Conservation (phyloP, 352 stramenopile species). For the Phytophthora citrophthora region DNA sequence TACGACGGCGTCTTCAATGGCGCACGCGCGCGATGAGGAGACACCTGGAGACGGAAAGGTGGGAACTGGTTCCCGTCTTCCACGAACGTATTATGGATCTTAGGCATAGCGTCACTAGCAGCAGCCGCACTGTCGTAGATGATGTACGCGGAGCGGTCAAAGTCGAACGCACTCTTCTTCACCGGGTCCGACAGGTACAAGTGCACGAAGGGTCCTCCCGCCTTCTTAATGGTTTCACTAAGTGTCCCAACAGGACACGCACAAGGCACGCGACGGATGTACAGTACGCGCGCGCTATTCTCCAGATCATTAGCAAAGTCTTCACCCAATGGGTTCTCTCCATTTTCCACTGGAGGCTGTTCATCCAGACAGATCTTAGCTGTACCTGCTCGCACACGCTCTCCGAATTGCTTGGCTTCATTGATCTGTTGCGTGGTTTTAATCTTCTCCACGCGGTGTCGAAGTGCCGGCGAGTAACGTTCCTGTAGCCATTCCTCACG, state of each 20-base stretch:
- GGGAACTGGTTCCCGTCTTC: slow-evolving; percentile 78
- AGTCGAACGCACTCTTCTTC: slow-evolving; percentile 89
- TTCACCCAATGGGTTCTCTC: slow-evolving; percentile 33
- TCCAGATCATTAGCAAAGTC: slow-evolving; percentile 85
- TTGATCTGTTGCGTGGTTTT: slow-evolving; percentile 74
- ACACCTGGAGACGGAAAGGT: slow-evolving; percentile 84
- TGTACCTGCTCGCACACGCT: slow-evolving; percentile 59
- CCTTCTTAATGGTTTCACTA: slow-evolving; percentile 85
- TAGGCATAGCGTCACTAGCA: slow-evolving; percentile 74
- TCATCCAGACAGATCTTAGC: slow-evolving; percentile 76
- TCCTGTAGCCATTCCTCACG: slow-evolving; percentile 88
- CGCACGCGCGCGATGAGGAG: slow-evolving; percentile 73
- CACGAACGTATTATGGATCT: slow-evolving; percentile 89
- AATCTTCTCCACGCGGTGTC: slow-evolving; percentile 64
- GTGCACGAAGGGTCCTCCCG: slow-evolving; percentile 75
- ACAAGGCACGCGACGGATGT: slow-evolving; percentile 83
- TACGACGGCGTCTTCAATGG: slow-evolving; percentile 87
- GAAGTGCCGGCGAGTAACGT: slow-evolving; percentile 82
- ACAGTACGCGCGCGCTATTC: slow-evolving; percentile 77
- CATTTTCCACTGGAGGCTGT: slow-evolving; percentile 30
- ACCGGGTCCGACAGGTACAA: slow-evolving; percentile 84
- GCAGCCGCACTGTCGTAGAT: slow-evolving; percentile 79
- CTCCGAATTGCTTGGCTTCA: slow-evolving; percentile 78
- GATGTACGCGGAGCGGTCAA: slow-evolving; percentile 87
- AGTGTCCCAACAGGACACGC: slow-evolving; percentile 72